Conservation (phyloP, 2,329 filamentous ascomycete species). For the Colletotrichum sojae region DNA sequence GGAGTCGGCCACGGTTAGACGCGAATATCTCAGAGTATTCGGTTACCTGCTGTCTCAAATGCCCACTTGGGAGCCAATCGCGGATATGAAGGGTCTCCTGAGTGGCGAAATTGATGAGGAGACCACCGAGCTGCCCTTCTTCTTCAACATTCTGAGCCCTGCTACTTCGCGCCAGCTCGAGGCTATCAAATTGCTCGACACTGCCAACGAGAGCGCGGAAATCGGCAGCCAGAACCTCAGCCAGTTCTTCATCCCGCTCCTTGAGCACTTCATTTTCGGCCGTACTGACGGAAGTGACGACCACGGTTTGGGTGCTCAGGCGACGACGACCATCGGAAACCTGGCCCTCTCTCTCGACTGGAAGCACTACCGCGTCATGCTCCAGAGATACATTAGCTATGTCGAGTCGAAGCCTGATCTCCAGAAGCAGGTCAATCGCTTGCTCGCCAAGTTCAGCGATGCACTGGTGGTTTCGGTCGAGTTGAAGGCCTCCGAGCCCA, state of each 20-base stretch:
- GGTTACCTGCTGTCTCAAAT: conserved; percentile 82
- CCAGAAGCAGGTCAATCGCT: conserved; percentile 87
- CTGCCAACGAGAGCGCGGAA: conserved; percentile 73
- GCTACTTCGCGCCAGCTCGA: conserved; percentile 88
- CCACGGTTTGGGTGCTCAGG: conserved; percentile 88
- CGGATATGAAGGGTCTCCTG: conserved; percentile 81
- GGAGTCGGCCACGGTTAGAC: conserved; percentile 84
- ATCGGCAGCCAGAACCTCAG: conserved; percentile 84
- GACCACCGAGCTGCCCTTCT: conserved; percentile 78
- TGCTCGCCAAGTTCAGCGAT: conserved; percentile 87
- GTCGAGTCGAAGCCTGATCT: conserved; percentile 84
- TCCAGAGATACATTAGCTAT: conserved; percentile 88
- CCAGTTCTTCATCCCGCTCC: conserved; percentile 89
- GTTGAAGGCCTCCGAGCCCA: conserved; percentile 53
- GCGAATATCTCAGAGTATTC: conserved; percentile 85
- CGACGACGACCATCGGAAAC: conserved; percentile 83
- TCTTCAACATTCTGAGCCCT: conserved; percentile 92
- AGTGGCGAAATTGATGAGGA: conserved; percentile 73
- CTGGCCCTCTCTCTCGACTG: conserved; percentile 86
- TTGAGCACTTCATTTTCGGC: conserved; percentile 95
- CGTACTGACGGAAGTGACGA: conserved; percentile 81
- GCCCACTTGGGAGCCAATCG: conserved; percentile 77
- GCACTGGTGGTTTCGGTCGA: conserved; percentile 72
- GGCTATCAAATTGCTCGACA: conserved; percentile 82
- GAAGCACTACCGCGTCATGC: conserved; percentile 88